Conservation (phyloP, 371 early-diverging fungal species). For the Rhizomucor miehei region DNA sequence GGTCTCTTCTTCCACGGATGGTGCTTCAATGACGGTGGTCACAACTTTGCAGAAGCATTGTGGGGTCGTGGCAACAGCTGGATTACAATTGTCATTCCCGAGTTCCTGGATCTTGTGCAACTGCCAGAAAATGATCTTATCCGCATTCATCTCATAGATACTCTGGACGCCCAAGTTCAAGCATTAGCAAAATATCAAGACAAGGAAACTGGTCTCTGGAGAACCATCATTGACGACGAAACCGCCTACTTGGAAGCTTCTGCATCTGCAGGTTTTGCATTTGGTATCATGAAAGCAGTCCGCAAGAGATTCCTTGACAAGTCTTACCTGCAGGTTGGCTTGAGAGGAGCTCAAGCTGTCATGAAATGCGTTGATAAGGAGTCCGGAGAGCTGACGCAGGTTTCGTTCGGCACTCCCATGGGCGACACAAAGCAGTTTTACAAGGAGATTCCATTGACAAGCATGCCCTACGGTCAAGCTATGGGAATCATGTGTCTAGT, state of each 20-base stretch:
- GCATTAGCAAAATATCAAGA: slow-evolving; percentile 17
- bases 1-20: slow-evolving; percentile 27
- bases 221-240: slow-evolving; percentile 17
- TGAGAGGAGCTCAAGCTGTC: slow-evolving; percentile 13
- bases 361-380: slow-evolving; percentile 16
- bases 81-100: slow-evolving; percentile 27
- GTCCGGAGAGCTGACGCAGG: slow-evolving; percentile 17
- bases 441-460: slow-evolving; percentile 22
- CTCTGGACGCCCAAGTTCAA: slow-evolving; percentile 12
- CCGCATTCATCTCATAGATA: slow-evolving; percentile 18
- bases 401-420: slow-evolving; percentile 25
- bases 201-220: slow-evolving; percentile 20
- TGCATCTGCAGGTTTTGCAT: slow-evolving; percentile 26
- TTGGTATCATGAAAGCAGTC: slow-evolving; percentile 20
- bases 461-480: slow-evolving; percentile 28
- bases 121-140: slow-evolving; percentile 13
- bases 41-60: slow-evolving; percentile 22
- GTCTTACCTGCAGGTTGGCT: slow-evolving; percentile 1
- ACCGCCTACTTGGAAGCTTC: slow-evolving; percentile 19
- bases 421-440: slow-evolving; percentile 19
- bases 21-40: slow-evolving; percentile 20
- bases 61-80: slow-evolving; percentile 29
- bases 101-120: slow-evolving; percentile 21
- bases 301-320: slow-evolving; percentile 16
- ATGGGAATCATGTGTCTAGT: slow-evolving; percentile 30